Evolutionary conservation across 2,329 filamentous ascomycete genomes (phyloP), one percentile per base, ranked within the genome.

Genomic region (Stemphylium lycopersici): DNA sequence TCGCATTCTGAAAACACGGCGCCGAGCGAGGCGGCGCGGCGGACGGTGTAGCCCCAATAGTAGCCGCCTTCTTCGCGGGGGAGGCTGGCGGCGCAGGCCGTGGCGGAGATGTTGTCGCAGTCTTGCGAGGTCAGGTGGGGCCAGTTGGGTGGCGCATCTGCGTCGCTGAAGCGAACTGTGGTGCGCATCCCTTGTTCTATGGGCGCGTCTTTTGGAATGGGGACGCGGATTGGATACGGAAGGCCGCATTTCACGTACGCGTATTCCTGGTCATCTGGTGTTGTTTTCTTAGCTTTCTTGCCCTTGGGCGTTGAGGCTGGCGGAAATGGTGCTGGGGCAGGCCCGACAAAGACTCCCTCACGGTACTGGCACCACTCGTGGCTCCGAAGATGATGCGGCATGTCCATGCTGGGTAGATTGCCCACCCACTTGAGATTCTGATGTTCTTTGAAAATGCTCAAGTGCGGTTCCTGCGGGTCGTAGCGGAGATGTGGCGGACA

Each of bases 31-130:
- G 75, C 67, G 32, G 87, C 87, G 57, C 82, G 84, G 22, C 91
- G 84, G 3, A 92, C 85, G 7, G 79, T 82, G 73, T 89, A 96
- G 40, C 91, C 91, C 91, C 91, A 96, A 77, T 93, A 96, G 75
- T 91, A 95, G 0, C 91, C 91, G 1, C 80, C 84, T 59, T 92
- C 86, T 47, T 89, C 88, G 52, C 91, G 83, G 1, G 91, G 91
- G 3, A 82, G 78, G 22, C 83, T 79, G 0, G 90, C 89, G 32
- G 87, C 81, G 2, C 93, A 87, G 13, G 87, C 84, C 48, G 87
- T 82, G 1, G 84, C 86, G 2, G 67, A 62, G 3, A 79, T 52
- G 7, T 42, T 55, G 0, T 67, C 62, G 16, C 67, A 67, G 11
- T 70, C 59, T 6, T 59, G 34, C 37, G 62, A 54, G 3, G 58